Percentiles rank a stretch among this genome's conserved stretches.
Evolutionary conservation across 371 early-diverging fungal species (phyloP).

Genomic region (Lichtheimia ornata): DNA sequence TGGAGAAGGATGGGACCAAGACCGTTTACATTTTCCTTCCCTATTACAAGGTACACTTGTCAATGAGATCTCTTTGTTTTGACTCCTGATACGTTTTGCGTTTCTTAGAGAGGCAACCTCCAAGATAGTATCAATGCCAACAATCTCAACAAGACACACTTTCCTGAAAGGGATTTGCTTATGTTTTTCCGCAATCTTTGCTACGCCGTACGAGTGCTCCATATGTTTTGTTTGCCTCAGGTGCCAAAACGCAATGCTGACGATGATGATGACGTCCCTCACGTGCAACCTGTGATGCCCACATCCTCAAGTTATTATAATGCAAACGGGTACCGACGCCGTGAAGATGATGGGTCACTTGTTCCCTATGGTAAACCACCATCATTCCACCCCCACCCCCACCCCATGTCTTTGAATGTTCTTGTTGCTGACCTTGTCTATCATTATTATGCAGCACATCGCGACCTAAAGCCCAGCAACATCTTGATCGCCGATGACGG

Average conservation of each 20-base stretch:
- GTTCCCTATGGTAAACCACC: slow-evolving; percentile 30
- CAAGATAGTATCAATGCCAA: slow-evolving; percentile 63
- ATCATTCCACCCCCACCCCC: too few relatives aligned
- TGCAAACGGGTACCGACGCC: slow-evolving; percentile 5
- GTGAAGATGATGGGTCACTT: slow-evolving; percentile 8
- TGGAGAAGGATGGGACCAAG: slow-evolving; percentile 59
- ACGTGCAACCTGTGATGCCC: slow-evolving; percentile 9
- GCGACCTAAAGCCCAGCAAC: slow-evolving; percentile 75
- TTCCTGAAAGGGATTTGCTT: slow-evolving; percentile 63
- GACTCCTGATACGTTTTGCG: not conserved
- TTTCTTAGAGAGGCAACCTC: slow-evolving; percentile 49
- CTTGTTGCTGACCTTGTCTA: not conserved
- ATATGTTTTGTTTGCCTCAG: slow-evolving; percentile 54
- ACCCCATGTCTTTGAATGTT: not conserved
- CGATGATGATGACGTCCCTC: slow-evolving; percentile 16
- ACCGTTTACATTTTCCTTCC: slow-evolving; percentile 66
- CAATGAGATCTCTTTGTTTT: not conserved
- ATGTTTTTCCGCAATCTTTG: slow-evolving; percentile 65
- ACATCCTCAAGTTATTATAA: slow-evolving; percentile 1
- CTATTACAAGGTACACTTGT: slow-evolving; percentile 51
- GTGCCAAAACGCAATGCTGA: slow-evolving; percentile 37
- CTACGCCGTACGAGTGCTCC: slow-evolving; percentile 60
- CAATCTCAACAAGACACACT: slow-evolving; percentile 49
- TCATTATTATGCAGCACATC: slow-evolving; percentile 50
- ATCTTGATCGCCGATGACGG: slow-evolving; percentile 65